Evolutionary conservation across 805 yeast genomes (phyloP).

Genomic region (Komagataella phaffii): DNA sequence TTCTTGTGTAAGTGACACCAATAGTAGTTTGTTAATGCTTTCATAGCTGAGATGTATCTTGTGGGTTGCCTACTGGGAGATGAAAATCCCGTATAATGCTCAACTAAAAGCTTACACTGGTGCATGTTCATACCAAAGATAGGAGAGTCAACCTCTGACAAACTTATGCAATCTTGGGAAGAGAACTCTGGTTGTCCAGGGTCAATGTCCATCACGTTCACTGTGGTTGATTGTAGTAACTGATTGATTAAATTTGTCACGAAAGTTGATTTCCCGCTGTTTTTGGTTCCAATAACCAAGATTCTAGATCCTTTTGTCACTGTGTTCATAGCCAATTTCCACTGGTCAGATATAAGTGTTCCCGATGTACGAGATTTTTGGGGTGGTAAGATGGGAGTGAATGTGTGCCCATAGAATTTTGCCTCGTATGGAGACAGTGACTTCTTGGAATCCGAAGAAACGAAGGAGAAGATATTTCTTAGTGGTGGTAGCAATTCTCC

Average conservation of each 20-base stretch:
- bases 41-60: constrained; percentile 31
- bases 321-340: constrained; percentile 10
- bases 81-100: constrained; percentile 43
- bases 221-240: constrained; percentile 18
- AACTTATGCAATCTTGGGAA: constrained; percentile 55
- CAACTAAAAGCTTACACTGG: constrained; percentile 13
- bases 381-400: constrained; percentile 19
- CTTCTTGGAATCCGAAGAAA: constrained; percentile 7
- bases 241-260: constrained; percentile 39
- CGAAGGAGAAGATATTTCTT: constrained; percentile 23
- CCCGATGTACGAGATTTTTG: constrained; percentile 13
- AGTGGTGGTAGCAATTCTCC: constrained; percentile 29
- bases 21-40: constrained; percentile 20
- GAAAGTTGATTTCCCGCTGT: constrained; percentile 74
- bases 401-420: constrained; percentile 18
- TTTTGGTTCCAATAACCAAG: constrained; percentile 51
- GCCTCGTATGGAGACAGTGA: constrained; percentile 5
- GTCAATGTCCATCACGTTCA: constrained; percentile 61
- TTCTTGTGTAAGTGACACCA: constrained; percentile 6
- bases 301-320: constrained; percentile 9
- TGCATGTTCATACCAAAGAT: constrained; percentile 24
- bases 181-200: constrained; percentile 84
- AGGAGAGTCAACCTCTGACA: constrained; percentile 21
- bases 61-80: constrained; percentile 59
- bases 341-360: constrained; percentile 11